Evolutionary conservation across 306 rosid species (phyloP), one percentile per base, ranked within the genome.

Genomic region (Hippophae gyantsensis): DNA sequence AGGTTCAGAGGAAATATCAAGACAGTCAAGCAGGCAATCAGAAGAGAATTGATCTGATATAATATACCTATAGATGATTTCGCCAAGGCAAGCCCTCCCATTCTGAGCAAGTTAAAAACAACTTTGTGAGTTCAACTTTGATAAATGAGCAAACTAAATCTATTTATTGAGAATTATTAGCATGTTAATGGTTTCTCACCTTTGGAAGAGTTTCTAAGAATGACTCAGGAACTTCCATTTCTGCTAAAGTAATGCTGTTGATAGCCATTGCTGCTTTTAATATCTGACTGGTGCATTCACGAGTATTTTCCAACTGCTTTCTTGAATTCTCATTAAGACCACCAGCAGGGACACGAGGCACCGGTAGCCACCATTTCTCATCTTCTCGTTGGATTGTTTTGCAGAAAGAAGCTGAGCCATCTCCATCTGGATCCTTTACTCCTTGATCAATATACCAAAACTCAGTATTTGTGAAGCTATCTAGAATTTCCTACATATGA

Each of bases 361-460:
- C 96, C 0, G 98, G 98, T 1, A 90, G 87, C 99, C 99, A 92
- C 99, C 99, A 92, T 70, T 92, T 92, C 75, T 92, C 99, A 54
- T 92, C 96, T 77, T 92, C 92, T 65, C 96, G 71, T 54, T 85
- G 96, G 56, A 83, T 54, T 14, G 81, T 62, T 70, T 77, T 87
- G 63, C 84, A 92, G 57, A 88, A 88, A 38, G 99, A 88, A 74
- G 78, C 77, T 0, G 99, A 83, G 23, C 99, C 93, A 61, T 88
- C 88, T 5, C 79, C 78, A 18, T 85, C 93, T 8, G 79, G 70
- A 25, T 92, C 78, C 43, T 76, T 69, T 44, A 92, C 86, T 53
- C 99, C 99, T 84, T 92, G 96, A 66, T 92, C 99, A 3, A 88
- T 87, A 72, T 92, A 92, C 99, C 99, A 92, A 72, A 92, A 92